These are phyloP conservation scores for Talaromyces sp. DNA, from an alignment of 2,329 filamentous ascomycete species.

Conservation along the genomic window DNA sequence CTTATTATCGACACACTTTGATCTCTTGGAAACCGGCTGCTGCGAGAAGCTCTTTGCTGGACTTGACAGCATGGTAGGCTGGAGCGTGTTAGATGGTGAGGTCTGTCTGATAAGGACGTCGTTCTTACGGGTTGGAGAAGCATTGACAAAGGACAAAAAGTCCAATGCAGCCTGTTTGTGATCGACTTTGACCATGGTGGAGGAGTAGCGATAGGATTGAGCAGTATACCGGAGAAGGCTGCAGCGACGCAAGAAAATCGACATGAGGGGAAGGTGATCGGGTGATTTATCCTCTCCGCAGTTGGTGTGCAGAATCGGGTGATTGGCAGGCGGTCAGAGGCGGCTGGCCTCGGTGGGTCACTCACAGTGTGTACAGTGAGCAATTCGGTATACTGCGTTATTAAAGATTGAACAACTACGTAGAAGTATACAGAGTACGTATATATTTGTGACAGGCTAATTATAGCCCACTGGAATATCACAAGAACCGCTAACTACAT, in stretches of 20 bases:
- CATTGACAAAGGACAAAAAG: conserved; percentile 91
- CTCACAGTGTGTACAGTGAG: not conserved
- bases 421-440: not conserved
- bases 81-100: conserved; percentile 18
- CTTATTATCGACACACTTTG: conserved; percentile 47
- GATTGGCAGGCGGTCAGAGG: not conserved
- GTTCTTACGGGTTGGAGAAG: conserved; percentile 79
- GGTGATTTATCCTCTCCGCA: not conserved
- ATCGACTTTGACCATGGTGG: conserved; percentile 22
- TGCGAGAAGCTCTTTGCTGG: conserved; percentile 68
- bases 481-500: not conserved
- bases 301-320: not conserved
- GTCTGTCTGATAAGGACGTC: not conserved
- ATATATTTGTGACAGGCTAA: not conserved
- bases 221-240: not conserved
- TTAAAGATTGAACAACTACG: not conserved
- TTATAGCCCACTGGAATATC: not conserved
- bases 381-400: no score
- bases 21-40: conserved; percentile 83
- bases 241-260: not conserved
- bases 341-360: not conserved
- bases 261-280: not conserved
- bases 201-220: not conserved
- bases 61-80: conserved; percentile 93
- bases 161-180: conserved; percentile 58